These are phyloP conservation scores for Rhizophora mangle DNA, from an alignment of 345 rosid species.

Conservation along the genomic window DNA sequence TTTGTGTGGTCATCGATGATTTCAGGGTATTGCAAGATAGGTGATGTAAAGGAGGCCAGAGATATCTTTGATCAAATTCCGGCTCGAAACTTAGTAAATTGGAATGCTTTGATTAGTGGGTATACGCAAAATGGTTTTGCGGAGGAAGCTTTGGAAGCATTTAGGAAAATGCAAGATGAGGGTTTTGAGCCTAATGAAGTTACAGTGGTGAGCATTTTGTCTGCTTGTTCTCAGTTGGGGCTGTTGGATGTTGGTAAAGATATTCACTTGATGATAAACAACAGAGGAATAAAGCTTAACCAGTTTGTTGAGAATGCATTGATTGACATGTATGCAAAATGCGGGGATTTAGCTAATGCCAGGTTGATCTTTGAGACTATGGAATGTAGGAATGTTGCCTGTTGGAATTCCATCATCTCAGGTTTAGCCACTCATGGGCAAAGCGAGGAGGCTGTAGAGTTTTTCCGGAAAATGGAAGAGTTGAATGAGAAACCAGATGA, in stretches of 20 bases:
- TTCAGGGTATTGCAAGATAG: constrained; percentile 64
- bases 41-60: constrained; percentile 51
- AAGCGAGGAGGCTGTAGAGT: constrained; percentile 51
- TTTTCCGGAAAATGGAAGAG: constrained; percentile 54
- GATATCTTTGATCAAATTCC: constrained; percentile 43
- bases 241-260: constrained; percentile 55
- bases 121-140: constrained; percentile 58
- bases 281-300: constrained; percentile 42
- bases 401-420: constrained; percentile 79
- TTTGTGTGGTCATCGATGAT: constrained; percentile 76
- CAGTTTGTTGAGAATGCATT: constrained; percentile 47
- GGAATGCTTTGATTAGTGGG: constrained; percentile 73
- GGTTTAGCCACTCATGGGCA: constrained; percentile 62
- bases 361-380: constrained; percentile 52
- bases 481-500: constrained; percentile 48
- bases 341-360: constrained; percentile 63
- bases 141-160: constrained; percentile 53
- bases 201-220: constrained; percentile 52
- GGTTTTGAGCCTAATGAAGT: constrained; percentile 64
- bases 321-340: constrained; percentile 75
- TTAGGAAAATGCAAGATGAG: constrained; percentile 47
- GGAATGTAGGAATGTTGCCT: constrained; percentile 38
- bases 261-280: constrained; percentile 43
- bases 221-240: constrained; percentile 77
- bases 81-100: constrained; percentile 52